Evolutionary conservation across 2,329 filamentous ascomycete genomes (phyloP), one percentile per base, ranked within the genome.

Genomic region (Leptographium radiaticola): DNA sequence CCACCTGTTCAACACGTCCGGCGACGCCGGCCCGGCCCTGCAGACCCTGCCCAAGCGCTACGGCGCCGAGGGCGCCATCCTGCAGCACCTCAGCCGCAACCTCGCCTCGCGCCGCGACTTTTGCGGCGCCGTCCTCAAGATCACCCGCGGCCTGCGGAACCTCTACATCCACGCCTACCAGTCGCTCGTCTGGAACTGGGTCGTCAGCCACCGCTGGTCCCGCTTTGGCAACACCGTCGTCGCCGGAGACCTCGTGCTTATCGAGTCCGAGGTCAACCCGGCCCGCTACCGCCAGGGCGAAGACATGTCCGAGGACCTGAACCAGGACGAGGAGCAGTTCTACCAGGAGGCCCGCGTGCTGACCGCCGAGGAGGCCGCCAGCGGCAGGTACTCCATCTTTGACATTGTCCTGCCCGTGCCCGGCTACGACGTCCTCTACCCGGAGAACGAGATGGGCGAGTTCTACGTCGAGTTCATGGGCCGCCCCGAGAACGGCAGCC

Each of bases 131-230:
- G 69, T 98, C 51, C 79, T 85, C 64, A 77, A 79, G 53, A 90
- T 98, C 58, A 86, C 86, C 30, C 79, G 90, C 18, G 88, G 87
- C 49, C 74, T 97, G 62, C 81, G 89, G 45, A 80, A 89, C 55
- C 96, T 98, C 86, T 98, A 97, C 65, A 84, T 95, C 16, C 93
- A 98, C 67, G 91, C 93, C 6, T 97, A 96, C 69, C 93, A 98
- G 67, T 95, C 87, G 7, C 79, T 89, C 40, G 83, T 98, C 10
- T 98, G 91, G 91, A 98, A 98, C 70, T 80, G 82, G 60, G 87
- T 82, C 13, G 87, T 82, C 2, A 89, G 87, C 59, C 81, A 85
- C 61, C 85, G 93, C 48, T 95, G 89, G 85, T 79, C 82, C 44
- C 71, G 80, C 3, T 85, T 86, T 64, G 89, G 90, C 51, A 68